Evolutionary conservation across 1,139 yeast species (phyloP).

Genomic region (Kodamaea fungicola): DNA sequence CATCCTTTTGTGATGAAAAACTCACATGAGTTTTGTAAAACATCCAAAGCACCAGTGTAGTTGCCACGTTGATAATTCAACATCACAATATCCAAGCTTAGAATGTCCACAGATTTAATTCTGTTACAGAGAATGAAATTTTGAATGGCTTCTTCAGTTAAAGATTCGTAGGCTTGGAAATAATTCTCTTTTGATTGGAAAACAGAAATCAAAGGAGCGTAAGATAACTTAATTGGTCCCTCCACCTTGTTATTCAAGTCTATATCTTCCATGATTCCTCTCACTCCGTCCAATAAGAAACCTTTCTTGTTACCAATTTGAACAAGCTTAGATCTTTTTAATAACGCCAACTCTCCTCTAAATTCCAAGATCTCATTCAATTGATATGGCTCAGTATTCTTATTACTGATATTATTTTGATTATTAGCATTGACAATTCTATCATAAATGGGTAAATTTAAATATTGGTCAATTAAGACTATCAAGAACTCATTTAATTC

Average conservation of each 20-base stretch:
- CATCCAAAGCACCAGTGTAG: slow-evolving; percentile 57
- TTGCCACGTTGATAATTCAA: slow-evolving; percentile 58
- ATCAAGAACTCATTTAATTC: slow-evolving; percentile 28
- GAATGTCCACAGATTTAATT: slow-evolving; percentile 64
- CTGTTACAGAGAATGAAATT: slow-evolving; percentile 48
- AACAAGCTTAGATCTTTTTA: slow-evolving; percentile 41
- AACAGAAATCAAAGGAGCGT: slow-evolving; percentile 14
- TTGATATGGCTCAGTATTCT: slow-evolving; percentile 13
- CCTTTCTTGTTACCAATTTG: slow-evolving; percentile 33
- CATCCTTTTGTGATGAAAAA: slow-evolving; percentile 70
- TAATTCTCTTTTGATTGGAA: slow-evolving; percentile 17
- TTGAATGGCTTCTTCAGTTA: slow-evolving; percentile 43
- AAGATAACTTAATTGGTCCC: slow-evolving; percentile 7
- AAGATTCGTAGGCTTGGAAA: slow-evolving; percentile 23
- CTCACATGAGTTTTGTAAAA: slow-evolving; percentile 65
- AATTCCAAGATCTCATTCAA: slow-evolving; percentile 36
- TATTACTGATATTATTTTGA: slow-evolving; percentile 8
- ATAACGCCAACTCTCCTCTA: slow-evolving; percentile 44
- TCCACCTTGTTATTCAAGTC: slow-evolving; percentile 7
- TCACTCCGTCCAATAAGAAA: slow-evolving; percentile 39
- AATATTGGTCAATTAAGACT: slow-evolving; percentile 28
- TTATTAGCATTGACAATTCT: slow-evolving; percentile 17
- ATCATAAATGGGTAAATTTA: slow-evolving; percentile 25
- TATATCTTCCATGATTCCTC: slow-evolving; percentile 26
- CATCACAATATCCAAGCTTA: slow-evolving; percentile 80